A percentile compares a stretch with the other conserved stretches of the same genome.
These are phyloP conservation scores for Dactylellina drechsleri DNA, from an alignment of 2,329 filamentous ascomycete genomes.

Conservation along the genomic window DNA sequence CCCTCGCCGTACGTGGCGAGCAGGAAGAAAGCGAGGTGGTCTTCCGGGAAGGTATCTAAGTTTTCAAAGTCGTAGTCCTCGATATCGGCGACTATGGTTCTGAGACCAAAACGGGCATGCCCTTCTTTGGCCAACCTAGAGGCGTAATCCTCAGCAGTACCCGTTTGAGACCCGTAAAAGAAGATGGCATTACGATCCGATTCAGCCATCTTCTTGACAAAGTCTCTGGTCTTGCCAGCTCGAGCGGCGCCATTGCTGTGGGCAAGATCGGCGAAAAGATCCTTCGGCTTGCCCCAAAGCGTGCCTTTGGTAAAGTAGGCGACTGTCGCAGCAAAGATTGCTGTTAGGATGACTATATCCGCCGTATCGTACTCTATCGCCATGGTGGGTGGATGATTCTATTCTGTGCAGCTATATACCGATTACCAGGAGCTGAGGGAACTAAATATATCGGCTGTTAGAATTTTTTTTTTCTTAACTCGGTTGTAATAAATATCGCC, in stretches of 20 bases:
- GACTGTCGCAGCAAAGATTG: constrained; percentile 83
- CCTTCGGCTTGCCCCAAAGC: constrained; percentile 87
- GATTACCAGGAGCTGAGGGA: background rate
- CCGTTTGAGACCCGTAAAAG: constrained; percentile 98
- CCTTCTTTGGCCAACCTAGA: constrained; percentile 96
- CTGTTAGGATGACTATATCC: constrained; percentile 89
- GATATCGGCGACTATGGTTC: constrained; percentile 97
- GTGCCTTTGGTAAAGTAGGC: constrained; percentile 99
- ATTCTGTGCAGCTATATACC: background rate
- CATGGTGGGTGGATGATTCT: constrained; percentile 67
- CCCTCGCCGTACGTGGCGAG: constrained; percentile 98
- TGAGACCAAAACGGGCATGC: constrained; percentile 92
- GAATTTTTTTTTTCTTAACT: background rate
- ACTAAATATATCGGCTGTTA: background rate
- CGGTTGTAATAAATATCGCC: no score
- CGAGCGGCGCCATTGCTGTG: constrained; percentile 71
- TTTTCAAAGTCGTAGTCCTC: constrained; percentile 98
- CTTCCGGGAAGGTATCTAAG: constrained; percentile 84
- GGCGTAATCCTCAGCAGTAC: constrained; percentile 97
- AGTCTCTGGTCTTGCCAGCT: constrained; percentile 86
- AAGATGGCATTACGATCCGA: constrained; percentile 96
- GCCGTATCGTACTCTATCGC: constrained; percentile 89
- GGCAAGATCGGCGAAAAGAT: constrained; percentile 82
- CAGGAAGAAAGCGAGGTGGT: constrained; percentile 94
- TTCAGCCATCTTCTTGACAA: constrained; percentile 95